Evolutionary conservation across 352 stramenopile species (phyloP).

Genomic region (Globisporangium splendens): DNA sequence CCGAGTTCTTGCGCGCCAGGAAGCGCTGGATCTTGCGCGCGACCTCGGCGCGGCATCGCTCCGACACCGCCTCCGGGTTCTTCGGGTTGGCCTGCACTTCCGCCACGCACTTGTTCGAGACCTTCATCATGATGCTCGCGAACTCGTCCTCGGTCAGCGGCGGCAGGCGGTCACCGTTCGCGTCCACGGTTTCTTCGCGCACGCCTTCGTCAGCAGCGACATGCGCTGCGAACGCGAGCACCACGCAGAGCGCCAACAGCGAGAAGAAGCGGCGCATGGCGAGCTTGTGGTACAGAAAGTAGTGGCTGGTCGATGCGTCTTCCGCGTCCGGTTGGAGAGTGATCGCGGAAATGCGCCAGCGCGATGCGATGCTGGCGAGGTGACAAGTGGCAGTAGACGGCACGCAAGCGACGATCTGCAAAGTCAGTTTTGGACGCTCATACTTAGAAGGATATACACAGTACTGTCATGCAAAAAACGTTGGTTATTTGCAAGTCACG

Average conservation of each 20-base stretch:
- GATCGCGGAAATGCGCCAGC: background rate
- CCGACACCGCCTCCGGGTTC: conserved; percentile 58
- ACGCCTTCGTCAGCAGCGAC: conserved; percentile 27
- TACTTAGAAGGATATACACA: too few relatives aligned
- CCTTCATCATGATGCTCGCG: conserved; percentile 66
- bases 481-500: too few relatives aligned
- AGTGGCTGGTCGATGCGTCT: background rate
- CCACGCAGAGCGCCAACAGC: conserved; percentile 43
- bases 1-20: conserved; percentile 36
- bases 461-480: too few relatives aligned
- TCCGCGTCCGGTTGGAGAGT: background rate
- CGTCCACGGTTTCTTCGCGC: conserved; percentile 44
- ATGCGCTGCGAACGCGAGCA: conserved; percentile 24
- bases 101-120: conserved; percentile 68
- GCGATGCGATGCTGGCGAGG: too few relatives aligned
- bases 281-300: too few relatives aligned
- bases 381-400: too few relatives aligned
- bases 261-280: conserved; percentile 46
- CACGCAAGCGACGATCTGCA: too few relatives aligned
- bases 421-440: too few relatives aligned
- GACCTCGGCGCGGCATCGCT: conserved; percentile 59
- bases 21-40: conserved; percentile 60
- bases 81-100: conserved; percentile 68
- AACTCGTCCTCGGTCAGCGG: conserved; percentile 57
- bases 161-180: conserved; percentile 24